These are phyloP conservation scores for Sporothrix protearum DNA, from an alignment of 2,329 filamentous ascomycete species.

Conservation along the genomic window DNA sequence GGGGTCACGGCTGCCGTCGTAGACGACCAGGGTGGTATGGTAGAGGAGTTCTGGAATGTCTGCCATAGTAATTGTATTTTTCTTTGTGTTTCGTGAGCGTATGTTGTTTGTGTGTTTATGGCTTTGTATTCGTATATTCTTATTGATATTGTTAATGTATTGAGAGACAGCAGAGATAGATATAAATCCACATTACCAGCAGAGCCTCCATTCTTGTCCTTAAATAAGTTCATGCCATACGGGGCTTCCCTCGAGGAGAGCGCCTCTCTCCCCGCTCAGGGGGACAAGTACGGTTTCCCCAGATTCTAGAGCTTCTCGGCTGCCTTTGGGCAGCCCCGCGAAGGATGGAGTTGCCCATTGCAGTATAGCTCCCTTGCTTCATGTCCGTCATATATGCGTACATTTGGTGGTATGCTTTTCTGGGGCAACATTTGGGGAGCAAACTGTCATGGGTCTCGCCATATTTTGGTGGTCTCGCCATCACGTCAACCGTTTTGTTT, in stretches of 20 bases:
- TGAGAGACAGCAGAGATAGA: not conserved
- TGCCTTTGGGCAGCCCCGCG: not conserved
- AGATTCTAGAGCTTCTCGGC: not conserved
- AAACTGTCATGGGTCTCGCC: not conserved
- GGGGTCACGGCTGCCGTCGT: conserved; percentile 25
- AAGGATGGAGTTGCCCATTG: not conserved
- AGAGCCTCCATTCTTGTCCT: not conserved
- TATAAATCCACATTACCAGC: not conserved
- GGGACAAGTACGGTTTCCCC: not conserved
- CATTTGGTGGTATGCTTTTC: not conserved
- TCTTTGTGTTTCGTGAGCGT: conserved; percentile 1
- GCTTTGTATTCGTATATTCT: not conserved
- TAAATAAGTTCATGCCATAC: not conserved
- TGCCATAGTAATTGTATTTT: conserved; percentile 25
- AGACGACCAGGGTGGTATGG: conserved; percentile 35
- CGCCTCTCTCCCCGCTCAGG: not conserved
- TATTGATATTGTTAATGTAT: not conserved
- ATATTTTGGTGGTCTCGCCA: not conserved
- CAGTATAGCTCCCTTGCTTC: not conserved
- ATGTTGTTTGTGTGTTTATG: not conserved
- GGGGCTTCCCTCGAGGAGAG: not conserved
- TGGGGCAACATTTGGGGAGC: not conserved
- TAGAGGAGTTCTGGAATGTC: conserved; percentile 36
- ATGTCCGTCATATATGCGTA: not conserved
- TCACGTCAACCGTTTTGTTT: not conserved